Percentiles rank a stretch among this genome's conserved stretches.
Conservation (phyloP, 495 filamentous ascomycete genomes). For the Aspergillus conjunctus region DNA sequence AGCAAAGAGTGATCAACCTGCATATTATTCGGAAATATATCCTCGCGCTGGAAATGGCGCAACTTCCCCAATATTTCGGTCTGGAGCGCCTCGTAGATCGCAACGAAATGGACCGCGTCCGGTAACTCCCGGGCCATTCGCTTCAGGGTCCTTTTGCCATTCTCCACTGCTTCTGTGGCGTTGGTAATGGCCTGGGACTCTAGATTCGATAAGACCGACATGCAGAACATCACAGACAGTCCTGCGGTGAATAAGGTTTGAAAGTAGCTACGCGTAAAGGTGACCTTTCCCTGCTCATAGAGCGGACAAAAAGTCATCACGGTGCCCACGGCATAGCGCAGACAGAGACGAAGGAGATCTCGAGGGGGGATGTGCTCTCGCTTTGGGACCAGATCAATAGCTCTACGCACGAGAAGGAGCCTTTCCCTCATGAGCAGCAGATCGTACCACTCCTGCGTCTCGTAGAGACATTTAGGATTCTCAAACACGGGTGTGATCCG, state of each 20-base stretch:
- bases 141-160: conserved; percentile 20
- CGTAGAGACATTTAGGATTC: conserved; percentile 24
- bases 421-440: conserved; percentile 30
- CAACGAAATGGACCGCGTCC: conserved; percentile 31
- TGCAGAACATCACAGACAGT: conserved; percentile 31
- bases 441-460: conserved; percentile 35
- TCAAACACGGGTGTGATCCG: conserved; percentile 23
- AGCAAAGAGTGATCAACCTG: no score
- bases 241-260: conserved; percentile 34
- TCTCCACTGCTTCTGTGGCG: conserved; percentile 23
- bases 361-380: conserved; percentile 23
- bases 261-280: conserved; percentile 36
- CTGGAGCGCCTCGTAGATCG: conserved; percentile 31
- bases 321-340: conserved; percentile 24
- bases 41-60: background rate
- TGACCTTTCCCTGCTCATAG: conserved; percentile 26
- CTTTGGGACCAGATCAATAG: conserved; percentile 33
- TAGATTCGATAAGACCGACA: conserved; percentile 27
- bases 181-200: conserved; percentile 14
- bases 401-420: conserved; percentile 28
- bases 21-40: no score
- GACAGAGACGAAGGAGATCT: conserved; percentile 28
- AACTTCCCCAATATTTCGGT: conserved; percentile 17
- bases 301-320: conserved; percentile 30
- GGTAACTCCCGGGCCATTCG: conserved; percentile 27